These are phyloP conservation scores for Aspergillus latus DNA, from an alignment of 2,329 filamentous ascomycete genomes.

Conservation along the genomic window DNA sequence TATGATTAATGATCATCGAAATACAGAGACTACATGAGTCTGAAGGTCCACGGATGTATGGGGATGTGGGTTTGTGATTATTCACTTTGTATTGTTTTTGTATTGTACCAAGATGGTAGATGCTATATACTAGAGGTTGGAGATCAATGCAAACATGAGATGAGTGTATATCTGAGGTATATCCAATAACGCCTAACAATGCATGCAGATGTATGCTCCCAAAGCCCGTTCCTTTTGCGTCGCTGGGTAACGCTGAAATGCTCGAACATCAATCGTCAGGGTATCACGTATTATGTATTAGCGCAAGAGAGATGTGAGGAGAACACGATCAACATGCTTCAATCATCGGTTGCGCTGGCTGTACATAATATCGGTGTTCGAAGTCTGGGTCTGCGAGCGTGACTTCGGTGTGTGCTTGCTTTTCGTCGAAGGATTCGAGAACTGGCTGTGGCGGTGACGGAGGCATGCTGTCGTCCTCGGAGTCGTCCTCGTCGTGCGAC, in stretches of 20 bases:
- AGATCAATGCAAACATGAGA: background rate
- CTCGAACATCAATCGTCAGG: slow-evolving; percentile 12
- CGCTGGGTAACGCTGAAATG: background rate
- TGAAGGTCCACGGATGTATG: too few species aligned
- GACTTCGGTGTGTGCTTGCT: slow-evolving; percentile 50
- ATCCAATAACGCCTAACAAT: slow-evolving; percentile 8
- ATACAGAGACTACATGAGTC: too few species aligned
- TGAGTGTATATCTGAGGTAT: background rate
- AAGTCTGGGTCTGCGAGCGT: slow-evolving; percentile 40
- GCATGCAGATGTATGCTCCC: slow-evolving; percentile 5
- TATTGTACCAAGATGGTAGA: background rate
- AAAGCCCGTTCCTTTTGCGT: background rate
- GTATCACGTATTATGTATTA: slow-evolving; percentile 22
- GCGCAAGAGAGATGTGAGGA: too few species aligned
- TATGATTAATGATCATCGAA: background rate
- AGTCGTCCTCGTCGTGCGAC: slow-evolving; percentile 65
- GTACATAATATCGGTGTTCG: slow-evolving; percentile 51
- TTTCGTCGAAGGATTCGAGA: slow-evolving; percentile 61
- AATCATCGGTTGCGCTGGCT: slow-evolving; percentile 47
- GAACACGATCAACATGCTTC: slow-evolving; percentile 46
- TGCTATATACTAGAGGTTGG: slow-evolving; percentile 5
- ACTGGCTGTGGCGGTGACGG: slow-evolving; percentile 62
- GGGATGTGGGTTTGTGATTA: too few species aligned
- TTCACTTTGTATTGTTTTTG: background rate
- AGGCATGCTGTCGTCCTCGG: slow-evolving; percentile 71